Evolutionary conservation across 768 basidiomycete species (phyloP), one percentile per base, ranked within the genome.

Genomic region (Hygrocybe punicea): DNA sequence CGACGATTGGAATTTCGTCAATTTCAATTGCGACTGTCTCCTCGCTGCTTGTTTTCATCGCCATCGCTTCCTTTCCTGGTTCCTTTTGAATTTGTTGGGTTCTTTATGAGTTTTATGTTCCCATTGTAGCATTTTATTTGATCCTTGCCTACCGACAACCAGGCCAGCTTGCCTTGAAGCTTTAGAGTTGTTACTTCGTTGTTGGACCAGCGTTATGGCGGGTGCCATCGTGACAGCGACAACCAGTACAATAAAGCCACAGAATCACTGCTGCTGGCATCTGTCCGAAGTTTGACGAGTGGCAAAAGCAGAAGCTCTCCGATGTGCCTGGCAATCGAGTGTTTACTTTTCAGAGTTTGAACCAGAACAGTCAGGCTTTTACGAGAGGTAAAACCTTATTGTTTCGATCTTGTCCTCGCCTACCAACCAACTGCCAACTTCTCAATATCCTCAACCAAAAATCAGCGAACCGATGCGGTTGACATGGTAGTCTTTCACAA

Each of bases 361-460:
- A 34, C 35, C 36, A 37, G 51, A 35, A 2, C 29, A 21, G 29
- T 25, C 9, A 37, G 19, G 21, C 23, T 23, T 13, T 23, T 4
- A 29, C 29, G 29, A 29, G 21, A 52, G 36, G 49, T 35, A 37
- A 52, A 35, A n/a, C 11, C n/a, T 50, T 8, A 11, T 39, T 37
- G 36, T 52, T 52, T 7, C 51, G n/a, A 33, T 52, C 37, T n/a
- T 52, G 16, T 34, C 11, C 16, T 17, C 50, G 34, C 51, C n/a
- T 52, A 19, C 36, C 51, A 52, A 52, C 51, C 51, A 52, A 52
- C 51, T 47, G 45, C 45, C 45, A 47, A 35, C 35, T 33, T 17
- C n/a, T 47, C 51, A 33, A 19, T n/a, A n/a, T 16, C 19, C 34
- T 39, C 29, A 37, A 37, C 51, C 51, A 39, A 52, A 36, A 8